Percentiles rank a stretch among this genome's conserved stretches.
phyloP scores from a whole-genome alignment of 106 monocot genomes.

The Apostasia shenzhenica region DNA sequence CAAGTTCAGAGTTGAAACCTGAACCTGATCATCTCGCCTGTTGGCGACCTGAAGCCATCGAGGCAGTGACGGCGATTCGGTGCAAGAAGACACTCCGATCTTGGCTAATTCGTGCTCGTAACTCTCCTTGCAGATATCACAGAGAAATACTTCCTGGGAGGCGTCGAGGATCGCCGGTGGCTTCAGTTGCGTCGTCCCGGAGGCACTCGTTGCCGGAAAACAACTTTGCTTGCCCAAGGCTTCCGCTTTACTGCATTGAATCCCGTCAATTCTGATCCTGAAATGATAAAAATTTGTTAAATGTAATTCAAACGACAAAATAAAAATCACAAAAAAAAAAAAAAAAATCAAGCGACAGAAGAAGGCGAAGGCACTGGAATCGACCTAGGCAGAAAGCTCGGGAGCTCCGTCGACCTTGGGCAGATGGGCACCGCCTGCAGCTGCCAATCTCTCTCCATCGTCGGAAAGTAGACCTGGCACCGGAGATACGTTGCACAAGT shows the following conservation, averaged over 20 bases:
- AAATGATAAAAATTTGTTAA: not conserved
- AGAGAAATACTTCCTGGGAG: constrained; percentile 13
- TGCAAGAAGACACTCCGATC: constrained; percentile 41
- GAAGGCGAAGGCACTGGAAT: not conserved
- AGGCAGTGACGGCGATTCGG: constrained; percentile 41
- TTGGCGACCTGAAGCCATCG: constrained; percentile 69
- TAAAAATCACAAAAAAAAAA: not conserved
- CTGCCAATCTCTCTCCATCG: constrained; percentile 83
- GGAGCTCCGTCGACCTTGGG: constrained; percentile 18
- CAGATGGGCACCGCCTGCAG: constrained; percentile 71
- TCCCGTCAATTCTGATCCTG: constrained; percentile 38
- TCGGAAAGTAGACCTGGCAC: constrained; percentile 78
- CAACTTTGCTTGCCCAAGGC: constrained; percentile 11
- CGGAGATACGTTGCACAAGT: constrained; percentile 84
- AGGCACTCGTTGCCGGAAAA: constrained; percentile 11
- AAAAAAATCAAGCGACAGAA: not conserved
- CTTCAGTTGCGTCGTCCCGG: not conserved
- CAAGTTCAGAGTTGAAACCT: constrained; percentile 22
- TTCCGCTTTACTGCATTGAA: constrained; percentile 39
- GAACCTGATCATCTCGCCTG: constrained; percentile 14
- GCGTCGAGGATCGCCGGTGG: constrained; percentile 3
- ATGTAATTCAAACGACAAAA: not conserved
- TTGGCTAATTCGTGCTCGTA: constrained; percentile 54
- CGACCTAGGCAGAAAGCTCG: constrained; percentile 42
- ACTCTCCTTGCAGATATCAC: constrained; percentile 37